Base-by-base conservation (phyloP, 306 rosid genomes). In the Prunus davidiana region DNA sequence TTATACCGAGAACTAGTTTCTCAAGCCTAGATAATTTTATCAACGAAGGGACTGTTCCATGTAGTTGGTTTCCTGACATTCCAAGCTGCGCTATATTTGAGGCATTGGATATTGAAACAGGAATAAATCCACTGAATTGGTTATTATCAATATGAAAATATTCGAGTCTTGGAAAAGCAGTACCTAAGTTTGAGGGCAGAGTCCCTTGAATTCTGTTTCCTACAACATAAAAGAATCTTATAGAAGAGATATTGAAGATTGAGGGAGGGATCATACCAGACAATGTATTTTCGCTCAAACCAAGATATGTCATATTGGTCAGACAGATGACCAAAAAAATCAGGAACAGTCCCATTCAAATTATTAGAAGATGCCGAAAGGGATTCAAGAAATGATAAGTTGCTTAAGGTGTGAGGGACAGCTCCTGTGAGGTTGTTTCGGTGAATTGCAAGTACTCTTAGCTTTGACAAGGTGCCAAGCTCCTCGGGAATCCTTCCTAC, bases 121-220 rank as follows among this genome's bases (percentile, higher is more conserved):
- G 64, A 25, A 60, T 60, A 22, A 18, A 2, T 25, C 64, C 64
- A 25, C 18, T 12, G 5, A 60, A 60, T 18, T 41, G 71, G 71
- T 66, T 66, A 2, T 4, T 1, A 19, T 4, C 32, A 12, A 71
- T 14, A 32, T 0, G 1, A 8, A 71, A 41, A 19, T 3, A 0
- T 32, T 30, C 12, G 0, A 71, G 10, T 12, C 5, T 12, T 20
- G 27, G 64, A 12, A 71, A 56, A 50, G 32, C 12, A 34, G 19
- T 1, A n/a, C 51, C 75, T 8, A 71, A 20, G 75, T 54, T 71
- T 54, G 75, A 20, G 8, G 75, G 75, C 46, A 71, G 41, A 52
- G 27, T 30, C 10, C 75, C 75, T 52, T 54, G 64, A 30, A 71
- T 71, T 4, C 34, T 32, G 64, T 71, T 70, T 4, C 1, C 18